Percentiles rank a stretch among this genome's conserved stretches.
Evolutionary conservation across 352 stramenopile genomes (phyloP).

Genomic region (Globisporangium perplexum): DNA sequence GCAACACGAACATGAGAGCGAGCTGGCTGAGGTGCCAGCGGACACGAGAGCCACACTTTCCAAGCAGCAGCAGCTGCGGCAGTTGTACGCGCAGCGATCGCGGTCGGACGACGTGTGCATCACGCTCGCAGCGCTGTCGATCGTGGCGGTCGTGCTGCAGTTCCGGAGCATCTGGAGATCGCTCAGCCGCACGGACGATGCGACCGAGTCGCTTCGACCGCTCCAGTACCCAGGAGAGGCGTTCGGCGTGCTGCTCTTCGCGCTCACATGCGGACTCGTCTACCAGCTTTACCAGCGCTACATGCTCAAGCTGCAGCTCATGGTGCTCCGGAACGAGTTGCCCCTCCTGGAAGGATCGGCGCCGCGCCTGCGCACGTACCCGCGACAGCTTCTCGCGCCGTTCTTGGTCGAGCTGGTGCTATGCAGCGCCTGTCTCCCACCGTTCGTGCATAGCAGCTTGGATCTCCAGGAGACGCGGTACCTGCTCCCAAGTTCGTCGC

Average conservation of each 20-base stretch:
- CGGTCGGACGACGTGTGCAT: conserved; percentile 31
- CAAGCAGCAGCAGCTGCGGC: conserved; percentile 19
- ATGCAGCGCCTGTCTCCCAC: conserved; percentile 36
- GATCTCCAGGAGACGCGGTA: conserved; percentile 45
- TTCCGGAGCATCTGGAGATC: conserved; percentile 54
- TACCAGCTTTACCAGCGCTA: conserved; percentile 45
- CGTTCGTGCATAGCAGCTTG: conserved; percentile 39
- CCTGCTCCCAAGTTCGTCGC: conserved; percentile 15
- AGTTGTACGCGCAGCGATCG: conserved; percentile 28
- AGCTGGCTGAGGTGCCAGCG: not conserved
- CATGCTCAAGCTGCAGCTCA: conserved; percentile 43
- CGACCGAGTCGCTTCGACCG: conserved; percentile 10
- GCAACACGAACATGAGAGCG: not conserved
- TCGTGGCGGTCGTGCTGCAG: conserved; percentile 40
- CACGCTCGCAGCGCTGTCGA: conserved; percentile 26
- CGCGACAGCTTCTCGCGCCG: conserved; percentile 27
- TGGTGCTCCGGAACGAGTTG: conserved; percentile 45
- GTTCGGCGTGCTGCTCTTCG: conserved; percentile 31
- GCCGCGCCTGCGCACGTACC: conserved; percentile 11
- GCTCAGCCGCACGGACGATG: not conserved
- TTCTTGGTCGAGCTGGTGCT: conserved; percentile 38
- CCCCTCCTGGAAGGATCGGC: conserved; percentile 13
- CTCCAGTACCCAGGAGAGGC: conserved; percentile 46
- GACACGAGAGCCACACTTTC: conserved; percentile 8
- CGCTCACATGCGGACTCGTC: conserved; percentile 36